Base-by-base conservation (phyloP, 306 rosid genomes). In the Aeschynomene evenia region DNA sequence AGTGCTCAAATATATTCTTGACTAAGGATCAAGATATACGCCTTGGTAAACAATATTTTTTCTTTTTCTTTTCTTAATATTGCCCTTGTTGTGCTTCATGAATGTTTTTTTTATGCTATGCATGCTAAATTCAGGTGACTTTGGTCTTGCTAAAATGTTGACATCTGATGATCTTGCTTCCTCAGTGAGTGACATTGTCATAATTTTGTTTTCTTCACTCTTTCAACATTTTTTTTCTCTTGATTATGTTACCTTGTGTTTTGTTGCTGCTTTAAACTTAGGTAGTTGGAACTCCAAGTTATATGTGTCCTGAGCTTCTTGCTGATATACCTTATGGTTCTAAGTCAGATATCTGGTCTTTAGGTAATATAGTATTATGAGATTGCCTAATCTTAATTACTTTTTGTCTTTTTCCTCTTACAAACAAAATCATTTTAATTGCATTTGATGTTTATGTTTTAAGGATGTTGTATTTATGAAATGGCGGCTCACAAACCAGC, bases 231-330 rank as follows among this genome's bases (percentile, higher is more conserved):
- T 68, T 49, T 56, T 37, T n/a, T 24, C 63, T 39, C 54, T 24
- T 45, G 52, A 71, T n/a, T 69, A 58, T 58, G 20, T 63, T 43
- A 42, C 53, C 21, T 4, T 73, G 14, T 42, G 57, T 16, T 70
- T 21, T 36, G n/a, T n/a, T n/a, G n/a, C n/a, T 26, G 29, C 43
- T 62, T 52, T 64, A 67, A 39, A 76, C 59, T 51, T 76, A 94
- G 99, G 91, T 94, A 65, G 99, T 94, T 46, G 99, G 99, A 70
- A 94, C 99, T 53, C 99, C 99, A 31, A 91, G 88, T 79, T 89
- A 94, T 70, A 94, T 94, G 99, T 94, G 99, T 60, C 99, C 99
- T 0, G 99, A 94, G 75, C 97, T 94, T 84, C 99, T 94, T 64
- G 99, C 99, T 28, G 99, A 94, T 78, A 91, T 94, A 81, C 99